Conservation (phyloP, 495 filamentous ascomycete species). For the Pyrenula aspistea region DNA sequence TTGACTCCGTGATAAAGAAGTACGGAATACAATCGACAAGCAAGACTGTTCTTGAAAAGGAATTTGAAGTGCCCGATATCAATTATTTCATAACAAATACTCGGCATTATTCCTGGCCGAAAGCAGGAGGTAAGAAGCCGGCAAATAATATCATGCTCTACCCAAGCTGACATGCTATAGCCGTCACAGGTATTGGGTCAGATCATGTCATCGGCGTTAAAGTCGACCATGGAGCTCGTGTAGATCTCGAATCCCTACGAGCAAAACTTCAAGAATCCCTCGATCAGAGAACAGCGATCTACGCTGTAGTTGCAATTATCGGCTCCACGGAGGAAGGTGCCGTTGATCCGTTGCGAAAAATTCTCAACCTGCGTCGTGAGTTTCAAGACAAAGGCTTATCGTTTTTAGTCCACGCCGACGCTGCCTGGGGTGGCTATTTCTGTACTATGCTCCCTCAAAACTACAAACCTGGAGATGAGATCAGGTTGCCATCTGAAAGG, state of each 20-base stretch:
- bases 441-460: conserved; percentile 23
- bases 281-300: conserved; percentile 19
- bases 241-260: conserved; percentile 21
- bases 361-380: conserved; percentile 23
- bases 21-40: conserved; percentile 30
- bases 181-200: conserved; percentile 30
- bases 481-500: conserved; percentile 6
- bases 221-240: conserved; percentile 24
- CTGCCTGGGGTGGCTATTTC: conserved; percentile 41
- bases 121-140: conserved; percentile 21
- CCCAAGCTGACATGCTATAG: conserved; percentile 5
- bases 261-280: conserved; percentile 16
- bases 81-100: conserved; percentile 24
- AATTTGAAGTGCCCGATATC: conserved; percentile 11
- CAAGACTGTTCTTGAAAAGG: conserved; percentile 19
- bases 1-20: conserved; percentile 17
- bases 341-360: conserved; percentile 22
- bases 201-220: conserved; percentile 22
- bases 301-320: conserved; percentile 16
- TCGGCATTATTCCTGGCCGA: conserved; percentile 37
- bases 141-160: background rate
- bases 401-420: conserved; percentile 31
- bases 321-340: conserved; percentile 27
- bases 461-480: conserved; percentile 8
- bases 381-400: conserved; percentile 27